A percentile compares a stretch with the other conserved stretches of the same genome.
Evolutionary conservation across 768 basidiomycete species (phyloP).

Genomic region (Tricholoma terreum): DNA sequence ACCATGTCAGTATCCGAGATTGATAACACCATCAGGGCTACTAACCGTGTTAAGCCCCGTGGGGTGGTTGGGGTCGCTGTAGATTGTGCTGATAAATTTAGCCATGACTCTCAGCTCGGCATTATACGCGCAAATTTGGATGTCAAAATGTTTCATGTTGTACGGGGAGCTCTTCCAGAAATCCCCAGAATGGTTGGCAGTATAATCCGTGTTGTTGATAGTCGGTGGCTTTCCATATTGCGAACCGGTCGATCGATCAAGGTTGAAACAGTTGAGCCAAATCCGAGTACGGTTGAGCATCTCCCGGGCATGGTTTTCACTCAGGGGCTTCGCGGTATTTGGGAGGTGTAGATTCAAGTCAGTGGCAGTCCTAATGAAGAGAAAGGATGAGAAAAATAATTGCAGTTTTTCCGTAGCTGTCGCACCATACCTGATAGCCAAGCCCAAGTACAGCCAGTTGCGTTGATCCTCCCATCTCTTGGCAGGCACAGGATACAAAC

Average conservation of each 20-base stretch:
- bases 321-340: conserved; percentile 65
- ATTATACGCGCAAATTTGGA: conserved; percentile 78
- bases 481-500: conserved; percentile 72
- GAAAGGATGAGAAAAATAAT: conserved; percentile 9
- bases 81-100: conserved; percentile 58
- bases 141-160: conserved; percentile 73
- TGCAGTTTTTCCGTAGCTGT: background rate
- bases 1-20: background rate
- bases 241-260: conserved; percentile 84
- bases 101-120: conserved; percentile 66
- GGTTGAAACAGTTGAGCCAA: conserved; percentile 89
- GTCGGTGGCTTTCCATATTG: conserved; percentile 89
- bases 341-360: conserved; percentile 88
- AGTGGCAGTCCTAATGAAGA: conserved; percentile 70
- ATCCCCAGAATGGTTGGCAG: conserved; percentile 61
- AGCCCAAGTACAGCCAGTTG: conserved; percentile 85
- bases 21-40: background rate
- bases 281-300: conserved; percentile 86
- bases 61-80: conserved; percentile 71
- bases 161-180: conserved; percentile 71
- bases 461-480: conserved; percentile 88
- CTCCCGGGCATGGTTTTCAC: conserved; percentile 81
- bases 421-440: conserved; percentile 70
- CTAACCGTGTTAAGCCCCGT: conserved; percentile 73
- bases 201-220: conserved; percentile 74